phyloP scores from a whole-genome alignment of 1,139 yeast species.

The Pichia sorboxylosa region DNA sequence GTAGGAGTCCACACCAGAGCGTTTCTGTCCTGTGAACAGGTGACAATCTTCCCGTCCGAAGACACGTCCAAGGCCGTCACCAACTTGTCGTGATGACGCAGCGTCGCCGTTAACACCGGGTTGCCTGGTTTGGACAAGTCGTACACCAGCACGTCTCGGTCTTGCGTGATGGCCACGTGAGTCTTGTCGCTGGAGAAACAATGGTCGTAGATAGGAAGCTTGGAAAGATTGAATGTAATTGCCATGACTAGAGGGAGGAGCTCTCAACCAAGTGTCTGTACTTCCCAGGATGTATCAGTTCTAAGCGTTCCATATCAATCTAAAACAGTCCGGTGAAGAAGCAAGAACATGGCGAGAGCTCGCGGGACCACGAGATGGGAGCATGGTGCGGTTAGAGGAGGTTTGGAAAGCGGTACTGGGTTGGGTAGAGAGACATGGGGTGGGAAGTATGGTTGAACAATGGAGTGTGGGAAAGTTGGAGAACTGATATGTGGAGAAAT shows the following conservation, averaged over 20 bases:
- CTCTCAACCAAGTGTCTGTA: no score
- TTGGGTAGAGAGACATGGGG: no score
- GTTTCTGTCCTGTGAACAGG: constrained; percentile 96
- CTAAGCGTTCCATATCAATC: no score
- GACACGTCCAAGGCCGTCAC: constrained; percentile 94
- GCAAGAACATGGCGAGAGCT: no score
- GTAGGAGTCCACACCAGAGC: constrained; percentile 92
- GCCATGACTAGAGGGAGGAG: constrained; percentile 23
- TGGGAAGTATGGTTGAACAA: no score
- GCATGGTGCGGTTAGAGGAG: no score
- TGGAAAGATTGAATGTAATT: constrained; percentile 53
- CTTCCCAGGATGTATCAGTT: no score
- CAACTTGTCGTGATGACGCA: constrained; percentile 84
- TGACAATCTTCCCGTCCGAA: constrained; percentile 78
- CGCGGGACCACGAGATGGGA: no score
- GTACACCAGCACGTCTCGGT: constrained; percentile 64
- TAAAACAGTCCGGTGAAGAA: no score
- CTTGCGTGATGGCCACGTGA: constrained; percentile 72
- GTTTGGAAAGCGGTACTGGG: no score
- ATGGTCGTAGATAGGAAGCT: constrained; percentile 82
- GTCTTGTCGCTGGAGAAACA: constrained; percentile 64
- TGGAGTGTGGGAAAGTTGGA: no score
- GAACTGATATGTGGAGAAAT: no score
- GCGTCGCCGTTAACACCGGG: constrained; percentile 46
- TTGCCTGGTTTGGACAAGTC: constrained; percentile 31